phyloP scores from a whole-genome alignment of 805 yeast species.

The Candida piceae region DNA sequence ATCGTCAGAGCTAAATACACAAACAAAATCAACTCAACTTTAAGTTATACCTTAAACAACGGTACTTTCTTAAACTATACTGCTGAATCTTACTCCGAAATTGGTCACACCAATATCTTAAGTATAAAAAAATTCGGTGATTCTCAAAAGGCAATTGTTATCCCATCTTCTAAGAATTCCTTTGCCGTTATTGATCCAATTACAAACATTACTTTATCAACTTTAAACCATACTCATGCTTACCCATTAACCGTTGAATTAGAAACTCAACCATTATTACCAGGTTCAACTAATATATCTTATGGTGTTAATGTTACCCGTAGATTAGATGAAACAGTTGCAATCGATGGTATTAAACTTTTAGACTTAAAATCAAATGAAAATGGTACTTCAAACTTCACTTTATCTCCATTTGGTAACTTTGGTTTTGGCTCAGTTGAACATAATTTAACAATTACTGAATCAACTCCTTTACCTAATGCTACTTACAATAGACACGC shows the following conservation, averaged over 20 bases:
- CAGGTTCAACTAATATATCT: constrained; percentile 20
- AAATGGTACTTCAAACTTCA: constrained; percentile 41
- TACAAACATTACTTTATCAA: constrained; percentile 14
- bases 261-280: constrained; percentile 13
- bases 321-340: constrained; percentile 11
- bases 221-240: constrained; percentile 15
- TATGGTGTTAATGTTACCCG: constrained; percentile 28
- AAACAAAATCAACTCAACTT: constrained; percentile 30
- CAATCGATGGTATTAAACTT: constrained; percentile 18
- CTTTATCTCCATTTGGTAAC: constrained; percentile 41
- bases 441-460: constrained; percentile 28
- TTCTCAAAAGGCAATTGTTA: constrained; percentile 28
- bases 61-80: constrained; percentile 32
- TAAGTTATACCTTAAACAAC: constrained; percentile 34
- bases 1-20: constrained; percentile 32
- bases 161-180: constrained; percentile 22
- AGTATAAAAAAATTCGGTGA: constrained; percentile 36
- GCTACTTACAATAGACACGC: constrained; percentile 27
- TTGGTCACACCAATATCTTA: constrained; percentile 36
- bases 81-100: constrained; percentile 26
- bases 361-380: constrained; percentile 30
- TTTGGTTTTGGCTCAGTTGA: constrained; percentile 38
- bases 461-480: constrained; percentile 19
- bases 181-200: constrained; percentile 21
- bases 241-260: constrained; percentile 30